Conservation (phyloP, 2,329 filamentous ascomycete species). For the Cladorrhinum sp. region DNA sequence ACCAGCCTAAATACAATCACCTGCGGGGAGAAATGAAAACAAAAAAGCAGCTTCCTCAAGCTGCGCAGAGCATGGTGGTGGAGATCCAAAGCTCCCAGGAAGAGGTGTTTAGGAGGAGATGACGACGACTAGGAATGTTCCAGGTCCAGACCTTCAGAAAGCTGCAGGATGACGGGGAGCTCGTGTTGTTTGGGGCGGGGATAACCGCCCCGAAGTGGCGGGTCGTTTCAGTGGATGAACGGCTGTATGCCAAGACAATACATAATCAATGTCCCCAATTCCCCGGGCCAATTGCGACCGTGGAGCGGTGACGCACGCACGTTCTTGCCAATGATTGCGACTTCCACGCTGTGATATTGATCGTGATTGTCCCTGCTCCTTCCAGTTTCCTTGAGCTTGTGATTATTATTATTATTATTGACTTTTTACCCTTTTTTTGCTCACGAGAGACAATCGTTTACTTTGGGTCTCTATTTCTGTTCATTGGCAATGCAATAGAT, state of each 20-base stretch:
- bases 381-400: background rate
- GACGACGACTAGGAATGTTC: conserved; percentile 17
- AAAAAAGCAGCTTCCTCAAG: conserved; percentile 14
- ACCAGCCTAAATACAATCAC: background rate
- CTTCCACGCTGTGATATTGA: too few relatives aligned
- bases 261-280: background rate
- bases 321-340: background rate
- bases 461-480: background rate
- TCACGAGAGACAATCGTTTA: background rate
- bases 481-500: background rate
- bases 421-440: background rate
- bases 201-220: background rate
- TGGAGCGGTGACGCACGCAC: background rate
- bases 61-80: conserved; percentile 9
- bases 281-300: background rate
- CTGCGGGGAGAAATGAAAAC: background rate
- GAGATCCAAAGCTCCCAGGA: conserved; percentile 2
- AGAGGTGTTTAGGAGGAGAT: background rate
- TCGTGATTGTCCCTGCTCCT: background rate
- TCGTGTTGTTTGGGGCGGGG: background rate
- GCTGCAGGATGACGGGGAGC: background rate
- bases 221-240: background rate
- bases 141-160: background rate
- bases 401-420: too few relatives aligned
- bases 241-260: background rate